A percentile compares a stretch with the other conserved stretches of the same genome.
These are phyloP conservation scores for Tetrastigma voinierianum DNA, from an alignment of 164 flowering plant genomes.

Conservation along the genomic window DNA sequence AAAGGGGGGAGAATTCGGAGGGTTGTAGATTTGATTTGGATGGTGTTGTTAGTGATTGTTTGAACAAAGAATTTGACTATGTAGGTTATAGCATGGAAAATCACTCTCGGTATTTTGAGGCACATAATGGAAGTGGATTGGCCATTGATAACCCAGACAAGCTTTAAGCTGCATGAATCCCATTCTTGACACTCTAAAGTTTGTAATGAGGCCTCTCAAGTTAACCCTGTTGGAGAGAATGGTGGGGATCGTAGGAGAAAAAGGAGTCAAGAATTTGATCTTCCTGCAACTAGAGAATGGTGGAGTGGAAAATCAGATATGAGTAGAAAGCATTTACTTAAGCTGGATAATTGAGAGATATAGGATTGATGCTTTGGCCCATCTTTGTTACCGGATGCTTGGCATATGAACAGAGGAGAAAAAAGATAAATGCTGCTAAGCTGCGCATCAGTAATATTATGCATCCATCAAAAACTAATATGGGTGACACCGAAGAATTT, in stretches of 20 bases:
- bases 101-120: slow-evolving; percentile 37
- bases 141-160: slow-evolving; percentile 19
- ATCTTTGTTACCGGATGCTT: slow-evolving; percentile 48
- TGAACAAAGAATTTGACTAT: slow-evolving; percentile 34
- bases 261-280: slow-evolving; percentile 18
- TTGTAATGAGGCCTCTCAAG: slow-evolving; percentile 20
- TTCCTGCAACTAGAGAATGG: slow-evolving; percentile 35
- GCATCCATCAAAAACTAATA: slow-evolving; percentile 27
- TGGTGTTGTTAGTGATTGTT: slow-evolving; percentile 40
- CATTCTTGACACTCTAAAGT: slow-evolving; percentile 41
- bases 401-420: slow-evolving; percentile 48
- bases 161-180: slow-evolving; percentile 45
- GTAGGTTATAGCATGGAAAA: slow-evolving; percentile 11
- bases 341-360: slow-evolving; percentile 57
- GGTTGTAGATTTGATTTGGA: slow-evolving; percentile 33
- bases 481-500: slow-evolving; percentile 10
- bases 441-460: slow-evolving; percentile 49
- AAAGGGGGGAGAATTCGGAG: slow-evolving; percentile 20
- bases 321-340: slow-evolving; percentile 49
- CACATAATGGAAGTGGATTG: slow-evolving; percentile 9
- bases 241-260: slow-evolving; percentile 20
- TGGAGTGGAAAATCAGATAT: slow-evolving; percentile 65
- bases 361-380: slow-evolving; percentile 73
- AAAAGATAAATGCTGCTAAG: slow-evolving; percentile 74
- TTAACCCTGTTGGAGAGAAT: slow-evolving; percentile 13